A percentile compares a stretch with the other conserved stretches of the same genome.
Conservation (phyloP, 805 yeast genomes). For the Lachancea mirantina region DNA sequence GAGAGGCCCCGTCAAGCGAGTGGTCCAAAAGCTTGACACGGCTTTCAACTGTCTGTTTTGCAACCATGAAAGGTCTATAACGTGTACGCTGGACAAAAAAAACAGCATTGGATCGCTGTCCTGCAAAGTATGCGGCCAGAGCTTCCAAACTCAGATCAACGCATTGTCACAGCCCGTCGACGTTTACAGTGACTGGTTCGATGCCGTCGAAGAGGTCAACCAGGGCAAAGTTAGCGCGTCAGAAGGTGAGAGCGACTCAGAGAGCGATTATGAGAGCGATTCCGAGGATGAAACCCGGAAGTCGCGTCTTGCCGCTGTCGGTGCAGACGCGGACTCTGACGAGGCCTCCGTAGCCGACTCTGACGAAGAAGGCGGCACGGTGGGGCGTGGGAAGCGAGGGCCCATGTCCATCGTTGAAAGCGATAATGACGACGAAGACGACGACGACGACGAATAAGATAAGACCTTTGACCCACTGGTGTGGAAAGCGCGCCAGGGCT, state of each 20-base stretch:
- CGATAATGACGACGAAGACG: constrained; percentile 17
- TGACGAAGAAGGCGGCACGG: constrained; percentile 14
- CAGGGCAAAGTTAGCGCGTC: constrained; percentile 31
- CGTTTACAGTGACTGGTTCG: constrained; percentile 95
- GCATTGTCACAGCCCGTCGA: constrained; percentile 80
- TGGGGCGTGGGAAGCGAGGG: constrained; percentile 14
- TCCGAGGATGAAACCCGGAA: constrained; percentile 28
- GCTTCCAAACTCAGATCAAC: constrained; percentile 82
- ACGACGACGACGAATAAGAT: constrained; percentile 4
- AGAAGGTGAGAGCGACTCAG: constrained; percentile 28
- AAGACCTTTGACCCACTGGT: too few relatives aligned
- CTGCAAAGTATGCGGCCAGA: constrained; percentile 92
- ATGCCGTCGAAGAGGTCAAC: constrained; percentile 74
- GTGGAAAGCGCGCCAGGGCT: too few relatives aligned
- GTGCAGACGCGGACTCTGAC: constrained; percentile 16
- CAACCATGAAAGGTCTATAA: constrained; percentile 88
- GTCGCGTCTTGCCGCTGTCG: constrained; percentile 5
- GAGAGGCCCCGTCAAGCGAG: constrained; percentile 70
- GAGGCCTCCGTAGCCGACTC: constrained; percentile 17
- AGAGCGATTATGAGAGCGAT: constrained; percentile 32
- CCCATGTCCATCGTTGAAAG: constrained; percentile 17
- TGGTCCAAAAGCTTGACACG: constrained; percentile 73
- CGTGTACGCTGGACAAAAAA: constrained; percentile 82
- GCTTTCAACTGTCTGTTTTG: constrained; percentile 89
- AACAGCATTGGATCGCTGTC: constrained; percentile 73